Evolutionary conservation across 129 eudicot species (phyloP).

Genomic region (Kitagawia praeruptora): DNA sequence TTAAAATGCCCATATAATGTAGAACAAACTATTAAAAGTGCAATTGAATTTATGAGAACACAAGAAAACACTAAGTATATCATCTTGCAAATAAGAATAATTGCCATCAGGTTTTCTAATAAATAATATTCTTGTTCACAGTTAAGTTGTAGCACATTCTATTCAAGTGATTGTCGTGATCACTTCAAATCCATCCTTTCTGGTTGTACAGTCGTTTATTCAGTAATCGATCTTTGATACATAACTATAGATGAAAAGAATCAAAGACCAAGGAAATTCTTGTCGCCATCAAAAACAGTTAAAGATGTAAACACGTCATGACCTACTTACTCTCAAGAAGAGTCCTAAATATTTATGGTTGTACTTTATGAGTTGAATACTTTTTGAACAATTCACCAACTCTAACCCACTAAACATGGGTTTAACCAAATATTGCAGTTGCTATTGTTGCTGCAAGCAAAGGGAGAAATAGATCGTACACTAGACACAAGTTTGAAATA

Average conservation of each 20-base stretch:
- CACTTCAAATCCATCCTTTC: not conserved
- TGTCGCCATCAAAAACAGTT: not conserved
- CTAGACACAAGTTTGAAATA: not conserved
- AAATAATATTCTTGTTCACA: not conserved
- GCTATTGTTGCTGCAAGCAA: not conserved
- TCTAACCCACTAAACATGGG: not conserved
- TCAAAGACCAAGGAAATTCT: not conserved
- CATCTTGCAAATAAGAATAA: not conserved
- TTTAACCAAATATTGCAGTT: not conserved
- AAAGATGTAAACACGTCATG: not conserved
- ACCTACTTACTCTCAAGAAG: not conserved
- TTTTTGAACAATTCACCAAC: not conserved
- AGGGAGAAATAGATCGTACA: not conserved
- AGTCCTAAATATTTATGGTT: not conserved
- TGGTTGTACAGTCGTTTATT: not conserved
- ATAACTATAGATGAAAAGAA: not conserved
- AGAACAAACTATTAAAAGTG: not conserved
- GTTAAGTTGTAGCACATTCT: not conserved
- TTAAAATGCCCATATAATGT: not conserved
- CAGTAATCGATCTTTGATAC: not conserved
- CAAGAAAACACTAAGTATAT: not conserved
- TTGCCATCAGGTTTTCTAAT: not conserved
- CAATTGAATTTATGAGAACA: not conserved
- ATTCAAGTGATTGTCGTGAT: not conserved
- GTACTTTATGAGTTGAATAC: not conserved